Evolutionary conservation across 306 rosid species (phyloP), one percentile per base, ranked within the genome.

Genomic region (Senna tora): DNA sequence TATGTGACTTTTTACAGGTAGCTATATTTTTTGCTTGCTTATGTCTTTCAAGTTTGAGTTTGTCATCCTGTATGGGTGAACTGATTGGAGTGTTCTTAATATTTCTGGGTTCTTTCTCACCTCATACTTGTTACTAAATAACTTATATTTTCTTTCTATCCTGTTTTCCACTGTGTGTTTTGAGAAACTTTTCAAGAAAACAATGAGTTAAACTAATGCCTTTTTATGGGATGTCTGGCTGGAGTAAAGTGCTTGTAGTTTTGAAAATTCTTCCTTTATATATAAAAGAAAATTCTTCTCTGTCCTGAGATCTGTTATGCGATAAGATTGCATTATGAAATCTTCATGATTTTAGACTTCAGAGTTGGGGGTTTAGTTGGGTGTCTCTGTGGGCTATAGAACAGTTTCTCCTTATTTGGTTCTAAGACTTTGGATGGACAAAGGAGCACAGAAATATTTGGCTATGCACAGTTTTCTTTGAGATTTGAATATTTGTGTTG

Each of bases 1-100:
- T 91, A 52, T 94, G 98, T 45, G 92, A 89, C 82, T 89, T 94
- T 82, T 84, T 94, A 80, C 89, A 94, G 98, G 98, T 94, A 55
- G 74, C 56, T 28, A 28, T 61, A 60, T 65, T 55, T 54, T 14
- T 77, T 77, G 69, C 52, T 20, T 72, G 55, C 32, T 71, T 41
- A 15, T 51, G 5, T 52, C 67, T 58, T 55, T 62, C 32, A 59
- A 67, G 33, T 74, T 78, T 38, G 47, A 20, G 45, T 33, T 65
- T 66, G 28, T n/a, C 41, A 34, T 72, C 39, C 8, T 72, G 46
- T 20, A n/a, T 62, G 42, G 39, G 61, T 47, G 30, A 62, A 61
- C 17, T 22, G 22, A 47, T 34, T 39, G 21, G 45, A 28, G 42
- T 51, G 76, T 5, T 71, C 3, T 67, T 2, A 28, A 62, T n/a